phyloP scores from a whole-genome alignment of 495 filamentous ascomycete species.

The Pseudoneurospora amorphoporcata region DNA sequence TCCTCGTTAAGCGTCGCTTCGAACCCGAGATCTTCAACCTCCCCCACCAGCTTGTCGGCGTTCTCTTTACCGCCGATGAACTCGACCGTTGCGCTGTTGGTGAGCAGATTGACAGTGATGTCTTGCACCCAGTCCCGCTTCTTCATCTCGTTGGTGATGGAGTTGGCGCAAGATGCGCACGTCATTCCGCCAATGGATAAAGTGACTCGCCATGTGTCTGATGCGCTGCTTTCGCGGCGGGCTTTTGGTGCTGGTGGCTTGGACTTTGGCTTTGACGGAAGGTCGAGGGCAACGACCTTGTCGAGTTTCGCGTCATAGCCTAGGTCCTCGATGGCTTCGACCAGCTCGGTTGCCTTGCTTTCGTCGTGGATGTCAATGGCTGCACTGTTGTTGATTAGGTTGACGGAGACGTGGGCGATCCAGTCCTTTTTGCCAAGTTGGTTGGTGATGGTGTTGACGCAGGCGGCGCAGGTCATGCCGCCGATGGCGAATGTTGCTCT shows the following conservation, averaged over 20 bases:
- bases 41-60: slow-evolving; percentile 48
- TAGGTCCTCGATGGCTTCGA: slow-evolving; percentile 65
- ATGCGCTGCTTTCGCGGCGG: not conserved
- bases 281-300: slow-evolving; percentile 25
- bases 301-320: slow-evolving; percentile 68
- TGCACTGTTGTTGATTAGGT: slow-evolving; percentile 62
- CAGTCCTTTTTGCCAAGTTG: slow-evolving; percentile 54
- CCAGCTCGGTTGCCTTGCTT: slow-evolving; percentile 41
- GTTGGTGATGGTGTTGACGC: slow-evolving; percentile 56
- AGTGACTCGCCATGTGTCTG: slow-evolving; percentile 41
- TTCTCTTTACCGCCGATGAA: slow-evolving; percentile 42
- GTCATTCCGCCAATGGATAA: slow-evolving; percentile 77
- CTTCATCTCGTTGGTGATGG: slow-evolving; percentile 53
- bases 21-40: slow-evolving; percentile 74
- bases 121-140: slow-evolving; percentile 52
- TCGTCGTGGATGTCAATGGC: slow-evolving; percentile 50
- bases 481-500: slow-evolving; percentile 58
- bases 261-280: slow-evolving; percentile 2
- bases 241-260: not conserved
- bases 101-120: slow-evolving; percentile 59
- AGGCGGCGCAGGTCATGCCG: slow-evolving; percentile 80
- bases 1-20: slow-evolving; percentile 49
- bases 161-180: slow-evolving; percentile 62
- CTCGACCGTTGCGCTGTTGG: slow-evolving; percentile 58
- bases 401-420: slow-evolving; percentile 53